Base-by-base conservation (phyloP, 805 yeast species). In the Dipodascopsis tothii region DNA sequence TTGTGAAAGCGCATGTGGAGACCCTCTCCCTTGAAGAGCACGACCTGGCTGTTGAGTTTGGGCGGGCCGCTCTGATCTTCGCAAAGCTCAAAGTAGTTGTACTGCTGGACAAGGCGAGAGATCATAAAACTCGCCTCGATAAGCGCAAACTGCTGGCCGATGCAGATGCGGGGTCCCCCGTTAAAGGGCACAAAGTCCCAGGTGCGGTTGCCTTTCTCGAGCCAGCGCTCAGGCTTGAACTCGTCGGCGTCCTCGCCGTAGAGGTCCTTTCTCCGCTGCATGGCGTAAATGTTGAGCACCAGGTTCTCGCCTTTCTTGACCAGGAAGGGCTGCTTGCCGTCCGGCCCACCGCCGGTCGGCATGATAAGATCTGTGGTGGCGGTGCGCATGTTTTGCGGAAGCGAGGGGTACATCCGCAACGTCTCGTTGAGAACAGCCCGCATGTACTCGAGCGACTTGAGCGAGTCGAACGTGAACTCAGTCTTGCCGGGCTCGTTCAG, bases 311-410 rank as follows among this genome's bases (percentile, higher is more conserved):
- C 77, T 59, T 72, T 71, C 38, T 60, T 60, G 18, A 73, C 61
- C 41, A 66, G 61, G 2, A 72, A 47, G 11, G 75, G 75, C 36
- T 56, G 37, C 21, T 38, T 50, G 17, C 56, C 60, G 47, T 72
- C 70, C 27, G 58, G 57, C 7, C 75, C 77, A 19, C 78, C 79
- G 19, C 78, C 79, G 37, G 62, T 58, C n/a, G 79, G 79, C 43
- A 74, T 61, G 5, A 68, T 63, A 5, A 78, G 73, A 51, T 71
- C 68, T 44, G 61, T 67, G 21, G 62, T 62, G 7, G 78, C 70
- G 32, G 63, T 59, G 49, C 79, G 64, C 59, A 67, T 65, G 56
- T 74, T 74, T 42, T 60, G 53, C n/a, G 79, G 78, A 28, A 74
- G 78, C 23, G 73, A 63, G 4, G 78, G 77, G 53, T 72, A 73